A percentile compares a stretch with the other conserved stretches of the same genome.
Conservation (phyloP, 1,284 basidiomycete species). For the Leccinum pachyderme region DNA sequence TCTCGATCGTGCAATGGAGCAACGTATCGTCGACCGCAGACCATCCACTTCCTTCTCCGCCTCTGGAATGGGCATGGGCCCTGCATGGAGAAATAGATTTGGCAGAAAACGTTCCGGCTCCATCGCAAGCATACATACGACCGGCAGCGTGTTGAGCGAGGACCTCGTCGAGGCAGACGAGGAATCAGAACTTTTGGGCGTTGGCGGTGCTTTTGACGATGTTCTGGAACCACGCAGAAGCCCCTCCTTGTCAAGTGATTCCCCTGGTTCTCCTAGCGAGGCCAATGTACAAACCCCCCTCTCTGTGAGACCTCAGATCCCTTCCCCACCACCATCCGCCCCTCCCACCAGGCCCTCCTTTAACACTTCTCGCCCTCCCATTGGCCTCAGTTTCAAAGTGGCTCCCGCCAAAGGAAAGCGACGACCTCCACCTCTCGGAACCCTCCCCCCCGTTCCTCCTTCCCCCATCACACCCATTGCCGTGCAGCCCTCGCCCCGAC, state of each 20-base stretch:
- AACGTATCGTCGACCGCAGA: slow-evolving; percentile 70
- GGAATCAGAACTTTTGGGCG: slow-evolving; percentile 63
- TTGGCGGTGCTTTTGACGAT: slow-evolving; percentile 66
- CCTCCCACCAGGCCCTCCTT: slow-evolving; percentile 49
- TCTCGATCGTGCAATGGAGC: slow-evolving; percentile 81
- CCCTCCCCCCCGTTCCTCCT: slow-evolving; percentile 67
- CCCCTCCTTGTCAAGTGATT: slow-evolving; percentile 35
- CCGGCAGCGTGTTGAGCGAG: slow-evolving; percentile 70
- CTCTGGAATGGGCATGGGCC: slow-evolving; percentile 66
- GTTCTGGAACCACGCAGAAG: slow-evolving; percentile 36
- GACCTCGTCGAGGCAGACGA: slow-evolving; percentile 80
- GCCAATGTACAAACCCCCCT: slow-evolving; percentile 14
- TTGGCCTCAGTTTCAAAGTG: slow-evolving; percentile 47
- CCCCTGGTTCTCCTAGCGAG: slow-evolving; percentile 33
- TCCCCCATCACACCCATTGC: slow-evolving; percentile 56
- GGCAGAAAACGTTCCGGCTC: slow-evolving; percentile 70
- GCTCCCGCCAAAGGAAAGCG: slow-evolving; percentile 51
- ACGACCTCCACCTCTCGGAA: slow-evolving; percentile 56
- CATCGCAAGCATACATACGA: slow-evolving; percentile 63
- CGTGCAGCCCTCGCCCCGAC: slow-evolving; percentile 32
- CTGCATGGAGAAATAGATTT: slow-evolving; percentile 63
- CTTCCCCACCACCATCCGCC: slow-evolving; percentile 34
- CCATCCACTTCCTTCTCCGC: slow-evolving; percentile 62
- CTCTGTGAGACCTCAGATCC: slow-evolving; percentile 7
- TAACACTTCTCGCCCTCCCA: slow-evolving; percentile 43